phyloP scores from a whole-genome alignment of 1,284 basidiomycete species.

The Naganishia sp. region DNA sequence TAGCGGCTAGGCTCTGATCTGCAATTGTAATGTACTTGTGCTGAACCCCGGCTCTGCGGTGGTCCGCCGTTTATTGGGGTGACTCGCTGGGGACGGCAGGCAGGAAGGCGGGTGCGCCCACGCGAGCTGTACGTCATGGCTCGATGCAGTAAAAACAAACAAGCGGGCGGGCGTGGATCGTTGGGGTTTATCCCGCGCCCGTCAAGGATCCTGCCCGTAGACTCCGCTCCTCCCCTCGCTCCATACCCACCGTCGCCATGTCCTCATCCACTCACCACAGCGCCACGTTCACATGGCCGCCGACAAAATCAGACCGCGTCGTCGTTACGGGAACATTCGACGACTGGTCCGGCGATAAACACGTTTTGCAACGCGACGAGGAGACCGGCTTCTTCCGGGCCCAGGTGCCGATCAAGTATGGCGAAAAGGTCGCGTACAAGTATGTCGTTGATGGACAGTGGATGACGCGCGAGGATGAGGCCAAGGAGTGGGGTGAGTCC shows the following conservation, averaged over 20 bases:
- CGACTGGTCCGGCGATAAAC: slow-evolving; percentile 50
- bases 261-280: slow-evolving; percentile 24
- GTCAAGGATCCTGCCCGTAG: background rate
- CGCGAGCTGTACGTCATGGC: too few species aligned
- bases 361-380: slow-evolving; percentile 44
- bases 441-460: slow-evolving; percentile 55
- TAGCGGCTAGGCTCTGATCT: too few species aligned
- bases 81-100: too few species aligned
- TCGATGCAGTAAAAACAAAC: too few species aligned
- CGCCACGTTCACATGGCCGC: slow-evolving; percentile 34
- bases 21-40: too few species aligned
- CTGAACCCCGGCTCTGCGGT: too few species aligned
- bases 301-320: slow-evolving; percentile 36
- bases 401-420: slow-evolving; percentile 43
- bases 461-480: slow-evolving; percentile 54
- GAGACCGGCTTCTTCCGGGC: slow-evolving; percentile 40
- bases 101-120: too few species aligned
- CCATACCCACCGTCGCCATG: slow-evolving; percentile 12
- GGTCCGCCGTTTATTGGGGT: too few species aligned
- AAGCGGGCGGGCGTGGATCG: too few species aligned
- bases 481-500: slow-evolving; percentile 52
- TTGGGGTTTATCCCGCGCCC: too few species aligned
- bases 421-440: slow-evolving; percentile 54
- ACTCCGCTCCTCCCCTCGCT: background rate
- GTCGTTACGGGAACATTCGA: slow-evolving; percentile 52